Percentiles rank a stretch among this genome's conserved stretches.
phyloP scores from a whole-genome alignment of 495 filamentous ascomycete species.

The Aspergillus coremiiformis region DNA sequence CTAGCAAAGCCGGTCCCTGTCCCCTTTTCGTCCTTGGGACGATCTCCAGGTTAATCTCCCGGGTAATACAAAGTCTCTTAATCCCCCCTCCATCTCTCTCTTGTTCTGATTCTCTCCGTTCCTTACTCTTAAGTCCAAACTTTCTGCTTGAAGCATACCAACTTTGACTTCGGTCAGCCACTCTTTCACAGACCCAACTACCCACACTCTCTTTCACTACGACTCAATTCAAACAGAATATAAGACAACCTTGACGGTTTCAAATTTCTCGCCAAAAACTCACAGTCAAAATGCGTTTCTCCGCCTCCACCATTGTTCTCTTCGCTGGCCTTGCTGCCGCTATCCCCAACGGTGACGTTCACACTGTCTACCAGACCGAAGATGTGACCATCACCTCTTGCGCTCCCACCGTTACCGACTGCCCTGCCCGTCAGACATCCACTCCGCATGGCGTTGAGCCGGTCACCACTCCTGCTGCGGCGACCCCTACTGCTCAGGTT shows the following conservation, averaged over 20 bases:
- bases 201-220: conserved; percentile 35
- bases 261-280: conserved; percentile 20
- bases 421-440: conserved; percentile 32
- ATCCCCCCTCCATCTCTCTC: conserved; percentile 19
- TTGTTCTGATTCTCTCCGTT: conserved; percentile 20
- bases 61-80: conserved; percentile 38
- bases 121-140: conserved; percentile 34
- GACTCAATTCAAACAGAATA: conserved; percentile 12
- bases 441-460: conserved; percentile 16
- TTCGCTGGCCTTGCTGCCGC: conserved; percentile 42
- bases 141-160: conserved; percentile 33
- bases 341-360: conserved; percentile 27
- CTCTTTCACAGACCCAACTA: conserved; percentile 42
- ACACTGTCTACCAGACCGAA: conserved; percentile 48
- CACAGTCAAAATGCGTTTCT: conserved; percentile 51
- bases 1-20: conserved; percentile 3
- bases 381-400: conserved; percentile 54
- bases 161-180: conserved; percentile 50
- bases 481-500: conserved; percentile 10
- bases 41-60: conserved; percentile 41
- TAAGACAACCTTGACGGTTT: conserved; percentile 28
- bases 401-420: conserved; percentile 52
- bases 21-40: conserved; percentile 21
- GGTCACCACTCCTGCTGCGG: conserved; percentile 12
- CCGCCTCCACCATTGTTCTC: conserved; percentile 42